Base-by-base conservation (phyloP, 495 filamentous ascomycete species). In the Neurospora sp. region DNA sequence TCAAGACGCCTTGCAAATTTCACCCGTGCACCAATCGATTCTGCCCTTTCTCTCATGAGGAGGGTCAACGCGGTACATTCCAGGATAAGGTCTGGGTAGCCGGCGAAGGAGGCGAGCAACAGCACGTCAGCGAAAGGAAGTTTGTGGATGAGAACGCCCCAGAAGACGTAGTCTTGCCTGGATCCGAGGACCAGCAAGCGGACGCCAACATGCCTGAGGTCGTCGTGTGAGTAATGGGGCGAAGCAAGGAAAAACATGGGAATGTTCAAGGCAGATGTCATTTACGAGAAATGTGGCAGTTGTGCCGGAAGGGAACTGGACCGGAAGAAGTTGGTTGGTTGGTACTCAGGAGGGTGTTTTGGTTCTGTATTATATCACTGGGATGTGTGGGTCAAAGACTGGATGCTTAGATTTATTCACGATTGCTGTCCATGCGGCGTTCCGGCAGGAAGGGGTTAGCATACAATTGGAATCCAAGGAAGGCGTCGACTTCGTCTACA, bases 61-160 rank as follows among this genome's bases (percentile, higher is more conserved):
- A 97, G 72, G 96, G 96, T 37, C 96, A 98, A 81, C 85, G 88
- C 77, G 90, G 81, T 85, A 85, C 85, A n/a, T 94, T 93, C 82
- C 84, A 89, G 46, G 93, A 97, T 82, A 97, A 96, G 81, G 94
- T 97, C 27, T 99, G 96, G 96, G 92, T 89, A 40, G 85, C 92
- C 6, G 83, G 87, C 61, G 88, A 85, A 20, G 69, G 77, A 38
- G 85, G 83, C 80, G 83, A 83, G 73, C 53, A 35, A 35, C 53
- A 35, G 53, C 93, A 94, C 81, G 89, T 97, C 70, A 97, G 94
- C 80, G 94, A 98, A 79, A 86, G 95, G 75, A 97, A 96, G 76
- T 98, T 97, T 84, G 89, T 96, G 68, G 87, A 88, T n/a, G 89
- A 93, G 42, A 75, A 83, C 79, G 76, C 85, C 59, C 20, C 85